These are phyloP conservation scores for Trichoderma sp. DNA, from an alignment of 2,329 filamentous ascomycete genomes.

Conservation along the genomic window DNA sequence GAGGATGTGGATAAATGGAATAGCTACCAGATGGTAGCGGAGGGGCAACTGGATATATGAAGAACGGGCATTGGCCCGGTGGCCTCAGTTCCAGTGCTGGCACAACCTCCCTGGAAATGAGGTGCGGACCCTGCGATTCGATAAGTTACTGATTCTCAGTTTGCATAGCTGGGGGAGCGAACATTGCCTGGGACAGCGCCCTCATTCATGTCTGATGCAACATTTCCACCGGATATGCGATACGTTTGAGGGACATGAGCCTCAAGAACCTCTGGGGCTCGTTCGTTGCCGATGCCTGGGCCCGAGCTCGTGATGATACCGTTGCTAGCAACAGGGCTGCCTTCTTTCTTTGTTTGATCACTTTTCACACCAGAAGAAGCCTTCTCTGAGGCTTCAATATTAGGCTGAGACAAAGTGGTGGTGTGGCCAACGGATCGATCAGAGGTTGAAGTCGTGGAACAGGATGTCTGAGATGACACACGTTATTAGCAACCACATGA, in stretches of 20 bases:
- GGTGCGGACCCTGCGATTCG: neutral
- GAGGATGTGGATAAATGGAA: neutral
- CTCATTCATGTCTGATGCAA: neutral
- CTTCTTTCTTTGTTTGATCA: neutral
- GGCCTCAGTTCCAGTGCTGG: neutral
- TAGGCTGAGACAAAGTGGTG: neutral
- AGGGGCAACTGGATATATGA: neutral
- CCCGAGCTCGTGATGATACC: neutral
- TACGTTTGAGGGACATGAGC: neutral
- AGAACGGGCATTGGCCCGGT: neutral
- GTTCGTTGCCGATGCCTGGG: neutral
- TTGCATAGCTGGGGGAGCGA: neutral
- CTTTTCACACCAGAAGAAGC: neutral
- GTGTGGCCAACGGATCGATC: neutral
- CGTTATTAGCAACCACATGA: neutral
- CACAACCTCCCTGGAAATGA: neutral
- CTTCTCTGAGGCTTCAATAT: neutral
- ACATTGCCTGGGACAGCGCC: neutral
- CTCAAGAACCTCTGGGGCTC: neutral
- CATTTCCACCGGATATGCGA: neutral
- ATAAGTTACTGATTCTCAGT: neutral
- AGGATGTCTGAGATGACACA: neutral
- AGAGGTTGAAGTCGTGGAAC: neutral
- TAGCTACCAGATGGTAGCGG: neutral
- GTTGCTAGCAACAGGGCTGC: neutral